Evolutionary conservation across 306 rosid species (phyloP), one percentile per base, ranked within the genome.

Genomic region (Casuarina equisetifolia): DNA sequence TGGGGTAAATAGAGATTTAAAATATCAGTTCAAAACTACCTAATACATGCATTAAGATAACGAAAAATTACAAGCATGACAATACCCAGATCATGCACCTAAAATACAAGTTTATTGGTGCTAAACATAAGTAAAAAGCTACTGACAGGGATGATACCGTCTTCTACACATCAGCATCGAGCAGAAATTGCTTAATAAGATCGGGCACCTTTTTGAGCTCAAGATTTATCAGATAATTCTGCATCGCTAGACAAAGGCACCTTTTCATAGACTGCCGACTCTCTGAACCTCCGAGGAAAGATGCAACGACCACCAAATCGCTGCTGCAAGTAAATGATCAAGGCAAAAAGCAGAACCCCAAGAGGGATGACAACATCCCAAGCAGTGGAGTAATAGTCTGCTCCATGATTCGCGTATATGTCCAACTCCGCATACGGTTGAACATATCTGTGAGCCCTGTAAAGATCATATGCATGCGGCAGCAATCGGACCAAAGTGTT

Each of bases 381-480:
- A 81, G 84, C 68, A 66, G 80, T 81, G 10, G 89, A 88, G 81
- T 81, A 85, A 42, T 81, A 85, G 55, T 84, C 87, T 38, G 78
- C 81, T 19, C 49, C 63, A 15, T 83, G 86, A 80, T 78, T 71
- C 8, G 89, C 91, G 71, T 86, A 86, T 3, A 76, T 77, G 83
- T 84, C 82, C 25, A 86, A 70, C 2, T 58, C 78, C 2, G 76
- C 39, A 32, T 36, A 46, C 25, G 45, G 10, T 5, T 7, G 50
- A 68, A 49, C 81, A 71, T 58, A 82, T 7, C 43, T 62, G 15
- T 44, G 84, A 72, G 62, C 73, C 75, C 88, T 74, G 81, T 83
- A 88, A 68, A 92, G 83, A 82, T 86, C 92, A 76, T 87, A 90
- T 3, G 81, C 92, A 76, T 87, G 92, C 1, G 96, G 92, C 16